Percentiles rank a stretch among this genome's conserved stretches.
Conservation (phyloP, 257 asterid species). For the Primulina tabacum region DNA sequence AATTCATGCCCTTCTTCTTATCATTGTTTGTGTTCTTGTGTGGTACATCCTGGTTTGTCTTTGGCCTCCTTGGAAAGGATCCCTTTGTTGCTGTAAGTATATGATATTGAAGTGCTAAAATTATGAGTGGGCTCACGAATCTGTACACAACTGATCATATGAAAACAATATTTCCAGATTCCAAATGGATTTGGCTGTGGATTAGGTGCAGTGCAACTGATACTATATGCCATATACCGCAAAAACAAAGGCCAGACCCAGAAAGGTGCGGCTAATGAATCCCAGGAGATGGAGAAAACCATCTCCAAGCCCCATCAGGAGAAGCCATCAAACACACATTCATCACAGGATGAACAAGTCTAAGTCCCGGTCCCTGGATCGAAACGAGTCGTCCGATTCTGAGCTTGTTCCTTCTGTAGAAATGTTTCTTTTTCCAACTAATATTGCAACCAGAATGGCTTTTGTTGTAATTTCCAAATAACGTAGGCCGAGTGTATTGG, state of each 20-base stretch:
- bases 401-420: background rate
- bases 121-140: background rate
- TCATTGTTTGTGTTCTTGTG: slow-evolving; percentile 47
- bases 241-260: slow-evolving; percentile 42
- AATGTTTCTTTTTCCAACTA: background rate
- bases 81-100: slow-evolving; percentile 49
- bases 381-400: background rate
- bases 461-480: background rate
- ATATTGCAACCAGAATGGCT: background rate
- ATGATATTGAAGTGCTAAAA: slow-evolving; percentile 1
- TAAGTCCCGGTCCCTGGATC: background rate
- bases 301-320: slow-evolving; percentile 29
- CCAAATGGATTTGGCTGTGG: slow-evolving; percentile 78
- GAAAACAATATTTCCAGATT: slow-evolving; percentile 38
- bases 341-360: slow-evolving; percentile 35
- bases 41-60: slow-evolving; percentile 46
- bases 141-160: background rate
- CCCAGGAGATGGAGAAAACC: slow-evolving; percentile 30
- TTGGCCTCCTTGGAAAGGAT: slow-evolving; percentile 49
- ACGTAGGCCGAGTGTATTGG: background rate
- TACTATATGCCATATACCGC: slow-evolving; percentile 60
- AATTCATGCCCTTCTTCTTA: slow-evolving; percentile 57
- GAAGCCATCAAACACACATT: slow-evolving; percentile 20
- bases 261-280: slow-evolving; percentile 22
- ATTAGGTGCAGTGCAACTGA: slow-evolving; percentile 70